Conservation (phyloP, 805 yeast species). For the Teunomyces pallodes region DNA sequence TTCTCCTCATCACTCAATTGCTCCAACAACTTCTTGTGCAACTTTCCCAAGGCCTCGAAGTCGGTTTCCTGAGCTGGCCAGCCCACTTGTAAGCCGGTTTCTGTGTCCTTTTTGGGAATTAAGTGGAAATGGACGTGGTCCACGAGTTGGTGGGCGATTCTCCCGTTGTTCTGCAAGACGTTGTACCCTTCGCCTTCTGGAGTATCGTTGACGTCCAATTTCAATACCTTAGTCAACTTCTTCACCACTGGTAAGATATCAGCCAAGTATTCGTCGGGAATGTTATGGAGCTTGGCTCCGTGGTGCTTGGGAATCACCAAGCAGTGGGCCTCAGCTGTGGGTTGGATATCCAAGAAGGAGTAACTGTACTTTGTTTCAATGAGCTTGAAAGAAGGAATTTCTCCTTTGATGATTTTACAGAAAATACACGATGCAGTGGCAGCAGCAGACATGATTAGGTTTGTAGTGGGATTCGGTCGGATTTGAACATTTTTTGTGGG, state of each 20-base stretch:
- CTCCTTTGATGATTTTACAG: slow-evolving; percentile 93
- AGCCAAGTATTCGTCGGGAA: slow-evolving; percentile 86
- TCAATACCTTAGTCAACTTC: slow-evolving; percentile 73
- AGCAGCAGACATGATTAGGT: slow-evolving; percentile 5
- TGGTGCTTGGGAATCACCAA: slow-evolving; percentile 90
- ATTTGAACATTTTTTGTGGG: background rate
- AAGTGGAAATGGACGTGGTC: slow-evolving; percentile 96
- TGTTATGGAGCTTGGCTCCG: slow-evolving; percentile 87
- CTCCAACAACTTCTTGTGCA: slow-evolving; percentile 55
- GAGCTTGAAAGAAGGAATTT: slow-evolving; percentile 89
- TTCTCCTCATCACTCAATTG: slow-evolving; percentile 15
- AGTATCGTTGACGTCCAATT: slow-evolving; percentile 59
- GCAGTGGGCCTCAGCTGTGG: slow-evolving; percentile 86
- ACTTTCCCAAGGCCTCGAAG: slow-evolving; percentile 64
- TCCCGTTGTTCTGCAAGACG: slow-evolving; percentile 87
- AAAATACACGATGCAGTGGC: slow-evolving; percentile 65
- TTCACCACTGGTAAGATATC: slow-evolving; percentile 89
- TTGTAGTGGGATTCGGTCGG: background rate
- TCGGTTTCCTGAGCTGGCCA: slow-evolving; percentile 92
- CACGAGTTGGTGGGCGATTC: slow-evolving; percentile 93
- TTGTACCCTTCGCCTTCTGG: slow-evolving; percentile 77
- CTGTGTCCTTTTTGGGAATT: slow-evolving; percentile 78
- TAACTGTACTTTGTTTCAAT: slow-evolving; percentile 78
- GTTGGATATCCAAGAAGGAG: slow-evolving; percentile 92
- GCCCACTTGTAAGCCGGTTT: slow-evolving; percentile 79